Evolutionary conservation across 2,329 filamentous ascomycete species (phyloP), one percentile per base, ranked within the genome.

Genomic region (Davidsoniella eucalypti): DNA sequence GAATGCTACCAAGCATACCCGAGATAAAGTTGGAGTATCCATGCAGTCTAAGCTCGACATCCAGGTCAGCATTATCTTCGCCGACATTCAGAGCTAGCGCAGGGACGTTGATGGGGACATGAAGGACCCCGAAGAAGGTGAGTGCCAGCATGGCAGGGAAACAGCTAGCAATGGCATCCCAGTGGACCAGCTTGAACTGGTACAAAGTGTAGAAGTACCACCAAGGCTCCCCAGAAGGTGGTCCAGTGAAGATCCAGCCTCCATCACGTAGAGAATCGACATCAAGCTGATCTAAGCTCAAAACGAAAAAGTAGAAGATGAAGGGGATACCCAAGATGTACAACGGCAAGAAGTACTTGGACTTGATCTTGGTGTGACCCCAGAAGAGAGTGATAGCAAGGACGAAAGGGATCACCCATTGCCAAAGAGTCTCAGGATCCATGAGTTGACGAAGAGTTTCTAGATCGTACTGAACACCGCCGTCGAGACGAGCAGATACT

Each of bases 131-230:
- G 59, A 98, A 98, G 69, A 98, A 98, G 0, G 92, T 96, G 54
- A 98, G 68, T 0, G 92, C 92, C 58, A 98, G 80, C 85, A 98
- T 96, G 26, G 92, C 88, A 1, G 92, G 92, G 26, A 95, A 73
- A 1, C 84, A 88, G 59, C 87, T 80, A n/a, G 72, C 67, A 45
- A 98, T 74, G 2, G 90, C 92, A 42, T 74, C 72, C 84, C 86
- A 94, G 57, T 88, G 76, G 2, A 96, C 83, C 21, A 82, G 71
- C 45, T 80, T 71, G 59, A 94, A 86, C 60, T 92, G 81, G 65
- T 94, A 98, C 44, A 96, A 75, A 0, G 87, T 93, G 66, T 94
- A 98, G 60, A 98, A 98, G 61, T 92, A 87, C 76, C 92, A 98
- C 78, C 93, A 98, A 0, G 92, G 87, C 58, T 94, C 86, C 10